Conservation (phyloP, 192 early-diverging fungal species). For the Glomus cerebriforme region DNA sequence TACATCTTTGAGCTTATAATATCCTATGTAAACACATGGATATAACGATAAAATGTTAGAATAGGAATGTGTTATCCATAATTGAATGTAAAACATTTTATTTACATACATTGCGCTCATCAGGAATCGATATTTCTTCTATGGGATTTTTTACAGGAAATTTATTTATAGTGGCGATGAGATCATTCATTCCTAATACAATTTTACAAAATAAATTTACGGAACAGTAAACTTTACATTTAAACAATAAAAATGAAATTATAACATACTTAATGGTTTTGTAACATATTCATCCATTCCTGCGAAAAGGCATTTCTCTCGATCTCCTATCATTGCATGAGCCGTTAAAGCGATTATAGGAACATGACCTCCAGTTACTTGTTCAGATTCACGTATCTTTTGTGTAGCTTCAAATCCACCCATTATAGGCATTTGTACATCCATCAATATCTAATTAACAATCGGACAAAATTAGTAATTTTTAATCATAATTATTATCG, state of each 20-base stretch:
- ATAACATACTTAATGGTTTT: conserved; percentile 52
- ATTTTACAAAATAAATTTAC: neutral
- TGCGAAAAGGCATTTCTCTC: conserved; percentile 79
- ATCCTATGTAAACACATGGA: neutral
- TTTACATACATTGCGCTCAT: neutral
- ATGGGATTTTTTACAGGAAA: conserved; percentile 50
- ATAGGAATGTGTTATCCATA: neutral
- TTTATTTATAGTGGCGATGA: conserved; percentile 70
- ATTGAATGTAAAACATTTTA: neutral
- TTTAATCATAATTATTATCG: neutral
- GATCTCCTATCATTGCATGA: conserved; percentile 89
- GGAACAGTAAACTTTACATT: neutral
- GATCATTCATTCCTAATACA: conserved; percentile 54
- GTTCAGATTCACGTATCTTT: conserved; percentile 72
- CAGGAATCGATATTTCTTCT: neutral
- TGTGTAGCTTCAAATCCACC: conserved; percentile 87
- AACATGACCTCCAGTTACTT: conserved; percentile 48
- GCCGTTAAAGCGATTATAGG: conserved; percentile 87
- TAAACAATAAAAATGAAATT: conserved; percentile 9
- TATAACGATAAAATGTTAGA: neutral
- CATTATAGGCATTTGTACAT: conserved; percentile 91
- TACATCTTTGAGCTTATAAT: neutral
- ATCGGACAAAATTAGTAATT: conserved; percentile 35
- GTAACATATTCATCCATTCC: conserved; percentile 85
- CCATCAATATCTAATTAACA: conserved; percentile 72